Evolutionary conservation across 495 filamentous ascomycete species (phyloP).

Genomic region (Emericellopsis terricola): DNA sequence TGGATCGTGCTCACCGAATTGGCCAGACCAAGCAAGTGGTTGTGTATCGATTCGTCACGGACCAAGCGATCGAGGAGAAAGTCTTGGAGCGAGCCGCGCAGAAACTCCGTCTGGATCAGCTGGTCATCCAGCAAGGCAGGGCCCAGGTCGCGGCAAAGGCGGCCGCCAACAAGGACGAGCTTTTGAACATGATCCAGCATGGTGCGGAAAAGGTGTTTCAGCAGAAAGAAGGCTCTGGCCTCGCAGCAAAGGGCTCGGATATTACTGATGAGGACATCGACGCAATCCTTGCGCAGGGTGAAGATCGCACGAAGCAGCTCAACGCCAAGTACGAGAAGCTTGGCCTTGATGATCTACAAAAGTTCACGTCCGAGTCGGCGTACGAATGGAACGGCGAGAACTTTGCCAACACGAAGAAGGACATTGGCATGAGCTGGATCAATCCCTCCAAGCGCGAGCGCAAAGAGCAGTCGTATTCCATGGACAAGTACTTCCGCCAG

Average conservation of each 20-base stretch:
- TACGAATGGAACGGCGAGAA: slow-evolving; percentile 99
- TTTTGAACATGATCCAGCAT: slow-evolving; percentile 96
- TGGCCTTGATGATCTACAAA: slow-evolving; percentile 95
- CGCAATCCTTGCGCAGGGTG: slow-evolving; percentile 65
- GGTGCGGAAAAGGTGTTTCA: slow-evolving; percentile 89
- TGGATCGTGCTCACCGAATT: slow-evolving; percentile 97
- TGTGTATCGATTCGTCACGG: slow-evolving; percentile 91
- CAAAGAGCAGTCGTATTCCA: slow-evolving; percentile 94
- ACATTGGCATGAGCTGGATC: slow-evolving; percentile 92
- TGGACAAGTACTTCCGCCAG: slow-evolving; percentile 96
- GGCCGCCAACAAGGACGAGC: slow-evolving; percentile 80
- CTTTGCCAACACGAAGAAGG: slow-evolving; percentile 83
- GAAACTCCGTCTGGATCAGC: slow-evolving; percentile 89
- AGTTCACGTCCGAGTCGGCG: slow-evolving; percentile 88
- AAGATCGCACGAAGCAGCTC: slow-evolving; percentile 73
- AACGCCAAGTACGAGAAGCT: slow-evolving; percentile 92
- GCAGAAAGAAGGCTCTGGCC: slow-evolving; percentile 38
- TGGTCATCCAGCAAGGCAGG: slow-evolving; percentile 98
- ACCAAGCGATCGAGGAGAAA: slow-evolving; percentile 97
- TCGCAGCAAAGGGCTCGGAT: slow-evolving; percentile 40
- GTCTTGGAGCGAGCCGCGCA: slow-evolving; percentile 94
- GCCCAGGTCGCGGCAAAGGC: slow-evolving; percentile 81
- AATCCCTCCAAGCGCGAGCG: slow-evolving; percentile 96
- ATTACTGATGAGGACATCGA: slow-evolving; percentile 82
- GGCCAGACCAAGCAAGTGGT: slow-evolving; percentile 96